phyloP scores from a whole-genome alignment of 2,329 filamentous ascomycete genomes.

The Colletotrichum eleusines region DNA sequence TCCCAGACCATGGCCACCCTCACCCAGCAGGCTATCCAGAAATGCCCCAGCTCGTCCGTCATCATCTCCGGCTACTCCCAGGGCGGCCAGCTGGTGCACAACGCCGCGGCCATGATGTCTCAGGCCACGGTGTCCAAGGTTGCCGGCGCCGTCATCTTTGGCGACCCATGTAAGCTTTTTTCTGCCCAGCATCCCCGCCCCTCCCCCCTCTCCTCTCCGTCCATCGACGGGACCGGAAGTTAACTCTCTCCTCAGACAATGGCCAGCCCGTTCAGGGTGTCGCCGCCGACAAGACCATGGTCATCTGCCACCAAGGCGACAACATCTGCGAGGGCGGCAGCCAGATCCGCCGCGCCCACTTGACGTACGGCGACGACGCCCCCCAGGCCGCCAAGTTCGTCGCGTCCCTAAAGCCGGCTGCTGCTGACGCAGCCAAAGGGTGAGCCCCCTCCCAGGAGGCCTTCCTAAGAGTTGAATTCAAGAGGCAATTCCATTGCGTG shows the following conservation, averaged over 20 bases:
- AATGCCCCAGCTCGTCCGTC: conserved; percentile 60
- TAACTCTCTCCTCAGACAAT: conserved; percentile 17
- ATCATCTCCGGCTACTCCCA: conserved; percentile 63
- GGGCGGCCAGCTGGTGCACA: conserved; percentile 56
- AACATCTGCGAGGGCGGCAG: conserved; percentile 49
- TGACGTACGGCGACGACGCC: conserved; percentile 49
- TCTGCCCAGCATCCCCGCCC: too few species aligned
- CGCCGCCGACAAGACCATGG: conserved; percentile 30
- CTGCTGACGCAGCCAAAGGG: not conserved
- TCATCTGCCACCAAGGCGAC: conserved; percentile 52
- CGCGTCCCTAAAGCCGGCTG: conserved; percentile 28
- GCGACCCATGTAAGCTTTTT: conserved; percentile 45
- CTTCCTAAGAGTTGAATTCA: conserved; percentile 36
- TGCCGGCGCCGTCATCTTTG: conserved; percentile 49
- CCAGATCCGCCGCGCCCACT: conserved; percentile 46
- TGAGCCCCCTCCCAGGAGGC: not conserved
- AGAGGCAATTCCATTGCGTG: conserved; percentile 16
- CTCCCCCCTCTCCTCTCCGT: too few species aligned
- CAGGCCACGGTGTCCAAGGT: conserved; percentile 51
- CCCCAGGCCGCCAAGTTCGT: conserved; percentile 44
- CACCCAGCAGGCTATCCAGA: conserved; percentile 49
- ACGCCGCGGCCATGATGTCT: conserved; percentile 53
- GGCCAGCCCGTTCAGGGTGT: conserved; percentile 34
- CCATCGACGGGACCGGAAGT: too few species aligned
- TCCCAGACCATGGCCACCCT: conserved; percentile 54